A percentile compares a stretch with the other conserved stretches of the same genome.
Conservation (phyloP, 352 stramenopile species). For the Thraustochytrium sp. region DNA sequence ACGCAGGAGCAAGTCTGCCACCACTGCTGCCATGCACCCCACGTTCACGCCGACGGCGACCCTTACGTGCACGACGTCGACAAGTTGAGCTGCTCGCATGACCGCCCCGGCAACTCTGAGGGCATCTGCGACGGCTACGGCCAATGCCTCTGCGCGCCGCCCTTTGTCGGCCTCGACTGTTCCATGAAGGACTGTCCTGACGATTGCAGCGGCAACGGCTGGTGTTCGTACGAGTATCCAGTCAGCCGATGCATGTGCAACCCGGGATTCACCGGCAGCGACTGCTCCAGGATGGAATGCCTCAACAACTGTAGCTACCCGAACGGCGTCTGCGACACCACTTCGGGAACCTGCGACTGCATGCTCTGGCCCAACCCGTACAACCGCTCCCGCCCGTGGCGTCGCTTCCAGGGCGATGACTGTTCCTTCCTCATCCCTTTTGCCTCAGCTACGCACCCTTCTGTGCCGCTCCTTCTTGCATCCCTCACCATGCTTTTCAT, state of each 20-base stretch:
- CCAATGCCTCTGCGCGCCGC: slow-evolving; percentile 84
- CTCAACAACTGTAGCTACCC: slow-evolving; percentile 95
- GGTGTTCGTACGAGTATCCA: slow-evolving; percentile 90
- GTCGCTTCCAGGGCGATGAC: slow-evolving; percentile 41
- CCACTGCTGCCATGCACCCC: slow-evolving; percentile 84
- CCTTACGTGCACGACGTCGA: slow-evolving; percentile 77
- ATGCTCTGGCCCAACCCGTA: slow-evolving; percentile 85
- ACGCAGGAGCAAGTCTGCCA: slow-evolving; percentile 67
- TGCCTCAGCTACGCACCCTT: background rate
- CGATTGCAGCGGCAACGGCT: slow-evolving; percentile 85
- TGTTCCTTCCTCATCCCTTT: slow-evolving; percentile 47
- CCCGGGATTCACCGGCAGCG: slow-evolving; percentile 85
- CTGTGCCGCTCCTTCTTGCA: background rate
- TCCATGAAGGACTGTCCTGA: slow-evolving; percentile 83
- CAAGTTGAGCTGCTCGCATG: slow-evolving; percentile 73
- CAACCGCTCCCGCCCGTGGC: slow-evolving; percentile 58
- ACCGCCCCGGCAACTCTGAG: slow-evolving; percentile 80
- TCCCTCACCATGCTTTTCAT: background rate
- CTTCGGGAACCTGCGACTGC: slow-evolving; percentile 77
- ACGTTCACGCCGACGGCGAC: slow-evolving; percentile 65
- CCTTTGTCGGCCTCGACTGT: slow-evolving; percentile 85
- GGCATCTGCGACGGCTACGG: slow-evolving; percentile 92
- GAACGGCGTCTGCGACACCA: slow-evolving; percentile 83
- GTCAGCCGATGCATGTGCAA: slow-evolving; percentile 88
- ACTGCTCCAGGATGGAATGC: slow-evolving; percentile 77